phyloP scores from a whole-genome alignment of 164 flowering plant genomes.

The Magnolia sinica region DNA sequence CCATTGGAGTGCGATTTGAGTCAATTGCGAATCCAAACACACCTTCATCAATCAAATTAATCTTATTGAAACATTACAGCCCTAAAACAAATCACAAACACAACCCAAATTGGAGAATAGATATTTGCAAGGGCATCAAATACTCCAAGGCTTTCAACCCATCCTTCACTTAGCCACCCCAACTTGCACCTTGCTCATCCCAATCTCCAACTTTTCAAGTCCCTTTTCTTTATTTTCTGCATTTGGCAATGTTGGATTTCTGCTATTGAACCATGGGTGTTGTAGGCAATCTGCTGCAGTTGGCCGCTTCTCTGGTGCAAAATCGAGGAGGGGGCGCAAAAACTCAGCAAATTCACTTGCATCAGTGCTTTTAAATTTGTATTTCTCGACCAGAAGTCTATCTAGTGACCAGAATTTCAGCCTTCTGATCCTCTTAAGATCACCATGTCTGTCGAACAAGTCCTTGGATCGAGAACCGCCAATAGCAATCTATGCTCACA shows the following conservation, averaged over 20 bases:
- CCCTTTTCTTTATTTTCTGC: constrained; percentile 29
- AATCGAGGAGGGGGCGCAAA: constrained; percentile 72
- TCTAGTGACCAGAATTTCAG: constrained; percentile 71
- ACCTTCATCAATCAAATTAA: constrained; percentile 11
- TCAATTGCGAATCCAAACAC: neutral
- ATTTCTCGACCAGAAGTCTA: constrained; percentile 60
- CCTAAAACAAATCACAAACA: constrained; percentile 21
- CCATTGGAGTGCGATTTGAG: neutral
- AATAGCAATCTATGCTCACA: constrained; percentile 53
- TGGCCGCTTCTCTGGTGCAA: constrained; percentile 91
- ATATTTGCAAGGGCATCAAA: constrained; percentile 9
- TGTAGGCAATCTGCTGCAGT: constrained; percentile 82
- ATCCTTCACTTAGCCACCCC: constrained; percentile 40
- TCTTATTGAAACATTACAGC: constrained; percentile 16
- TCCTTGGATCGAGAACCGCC: constrained; percentile 83
- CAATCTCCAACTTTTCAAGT: constrained; percentile 36
- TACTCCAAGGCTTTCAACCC: constrained; percentile 12
- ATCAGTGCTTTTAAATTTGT: constrained; percentile 56
- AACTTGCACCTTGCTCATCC: constrained; percentile 56
- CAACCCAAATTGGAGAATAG: constrained; percentile 26
- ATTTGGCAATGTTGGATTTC: constrained; percentile 13
- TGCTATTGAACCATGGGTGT: constrained; percentile 70
- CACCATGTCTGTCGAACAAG: constrained; percentile 85
- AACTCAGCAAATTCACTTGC: constrained; percentile 78
- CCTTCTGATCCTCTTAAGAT: constrained; percentile 82